phyloP scores from a whole-genome alignment of 2,329 filamentous ascomycete species.

The Capronia epimyces region DNA sequence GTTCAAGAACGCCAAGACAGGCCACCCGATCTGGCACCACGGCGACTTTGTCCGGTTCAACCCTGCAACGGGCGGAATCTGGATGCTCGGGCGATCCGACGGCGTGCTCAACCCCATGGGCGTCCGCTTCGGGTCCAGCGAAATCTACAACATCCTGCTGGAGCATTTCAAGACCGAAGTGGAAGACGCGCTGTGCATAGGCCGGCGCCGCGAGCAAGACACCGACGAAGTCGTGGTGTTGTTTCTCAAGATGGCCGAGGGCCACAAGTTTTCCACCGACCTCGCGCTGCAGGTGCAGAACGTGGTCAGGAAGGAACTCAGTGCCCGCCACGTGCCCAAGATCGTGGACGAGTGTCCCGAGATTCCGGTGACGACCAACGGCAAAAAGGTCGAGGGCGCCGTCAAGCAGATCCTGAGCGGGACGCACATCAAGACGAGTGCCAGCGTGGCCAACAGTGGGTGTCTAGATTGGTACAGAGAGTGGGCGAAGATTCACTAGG shows the following conservation, averaged over 20 bases:
- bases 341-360: slow-evolving; percentile 77
- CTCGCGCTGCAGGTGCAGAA: slow-evolving; percentile 60
- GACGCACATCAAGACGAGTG: slow-evolving; percentile 77
- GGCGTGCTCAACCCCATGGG: slow-evolving; percentile 89
- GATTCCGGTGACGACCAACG: slow-evolving; percentile 87
- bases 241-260: slow-evolving; percentile 71
- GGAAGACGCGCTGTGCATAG: slow-evolving; percentile 83
- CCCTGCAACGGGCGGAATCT: slow-evolving; percentile 65
- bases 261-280: slow-evolving; percentile 52
- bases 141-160: slow-evolving; percentile 93
- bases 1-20: slow-evolving; percentile 47
- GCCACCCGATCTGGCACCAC: slow-evolving; percentile 71
- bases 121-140: slow-evolving; percentile 84
- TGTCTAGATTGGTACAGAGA: slow-evolving; percentile 81
- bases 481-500: slow-evolving; percentile 54
- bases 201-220: slow-evolving; percentile 65
- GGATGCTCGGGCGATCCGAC: slow-evolving; percentile 89
- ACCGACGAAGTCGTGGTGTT: slow-evolving; percentile 80
- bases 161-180: slow-evolving; percentile 73
- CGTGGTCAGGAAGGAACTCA: slow-evolving; percentile 70
- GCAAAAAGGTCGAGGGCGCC: slow-evolving; percentile 96
- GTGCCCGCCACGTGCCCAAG: slow-evolving; percentile 80
- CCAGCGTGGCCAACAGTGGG: slow-evolving; percentile 86
- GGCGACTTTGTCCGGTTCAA: slow-evolving; percentile 82
- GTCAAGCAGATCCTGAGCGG: slow-evolving; percentile 95